Percentiles rank a stretch among this genome's conserved stretches.
phyloP scores from a whole-genome alignment of 2,329 filamentous ascomycete species.

The Cytospora schulzeri region DNA sequence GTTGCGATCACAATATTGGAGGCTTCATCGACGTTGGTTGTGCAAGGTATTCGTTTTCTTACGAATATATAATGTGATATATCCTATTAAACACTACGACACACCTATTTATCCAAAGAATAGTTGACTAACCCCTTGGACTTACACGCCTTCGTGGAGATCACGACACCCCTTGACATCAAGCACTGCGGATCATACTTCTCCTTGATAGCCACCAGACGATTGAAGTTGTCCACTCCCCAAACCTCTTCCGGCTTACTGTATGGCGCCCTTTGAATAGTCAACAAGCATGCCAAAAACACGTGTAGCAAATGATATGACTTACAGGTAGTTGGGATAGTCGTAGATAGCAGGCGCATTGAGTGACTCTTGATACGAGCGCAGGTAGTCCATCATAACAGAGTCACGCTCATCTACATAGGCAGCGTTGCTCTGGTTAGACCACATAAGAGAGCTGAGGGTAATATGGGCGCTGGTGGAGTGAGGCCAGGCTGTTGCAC shows the following conservation, averaged over 20 bases:
- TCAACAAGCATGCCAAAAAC: background rate
- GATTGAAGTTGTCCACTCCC: constrained; percentile 22
- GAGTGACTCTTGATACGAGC: constrained; percentile 2
- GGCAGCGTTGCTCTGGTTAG: constrained; percentile 21
- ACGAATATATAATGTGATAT: background rate
- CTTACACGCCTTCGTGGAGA: constrained; percentile 16
- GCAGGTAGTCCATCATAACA: constrained; percentile 21
- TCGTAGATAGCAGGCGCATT: constrained; percentile 18
- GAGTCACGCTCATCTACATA: constrained; percentile 18
- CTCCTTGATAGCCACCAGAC: constrained; percentile 20
- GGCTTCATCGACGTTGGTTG: background rate
- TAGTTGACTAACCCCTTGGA: constrained; percentile 15
- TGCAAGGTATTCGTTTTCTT: background rate
- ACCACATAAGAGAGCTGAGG: constrained; percentile 22
- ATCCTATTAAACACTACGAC: no score
- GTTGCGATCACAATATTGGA: background rate
- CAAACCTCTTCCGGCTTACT: constrained; percentile 19
- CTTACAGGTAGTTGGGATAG: constrained; percentile 21
- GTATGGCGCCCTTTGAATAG: constrained; percentile 6
- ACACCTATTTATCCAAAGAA: background rate
- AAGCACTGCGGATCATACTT: constrained; percentile 24
- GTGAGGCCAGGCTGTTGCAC: constrained; percentile 23
- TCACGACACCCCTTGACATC: constrained; percentile 15
- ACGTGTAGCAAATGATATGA: background rate
- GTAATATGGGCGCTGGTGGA: constrained; percentile 22